phyloP scores from a whole-genome alignment of 2,329 filamentous ascomycete genomes.

The Ophiostoma tasmaniense region DNA sequence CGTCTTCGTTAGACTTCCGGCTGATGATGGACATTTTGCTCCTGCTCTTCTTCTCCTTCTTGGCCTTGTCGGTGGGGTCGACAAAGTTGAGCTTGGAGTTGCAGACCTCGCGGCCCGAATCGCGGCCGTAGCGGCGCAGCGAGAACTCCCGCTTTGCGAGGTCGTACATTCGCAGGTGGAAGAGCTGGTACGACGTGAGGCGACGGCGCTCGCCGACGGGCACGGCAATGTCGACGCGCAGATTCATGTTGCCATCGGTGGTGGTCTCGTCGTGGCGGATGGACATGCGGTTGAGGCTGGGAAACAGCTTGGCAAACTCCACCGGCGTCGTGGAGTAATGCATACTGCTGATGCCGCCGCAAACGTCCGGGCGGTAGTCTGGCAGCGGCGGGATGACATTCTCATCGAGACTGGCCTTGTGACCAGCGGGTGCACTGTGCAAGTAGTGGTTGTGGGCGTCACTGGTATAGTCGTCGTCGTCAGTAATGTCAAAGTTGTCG shows the following conservation, averaged over 20 bases:
- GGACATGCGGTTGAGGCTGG: constrained; percentile 68
- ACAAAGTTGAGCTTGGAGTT: constrained; percentile 66
- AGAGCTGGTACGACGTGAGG: constrained; percentile 61
- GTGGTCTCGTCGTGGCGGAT: constrained; percentile 89
- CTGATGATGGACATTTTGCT: constrained; percentile 31
- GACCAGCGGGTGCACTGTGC: constrained; percentile 21
- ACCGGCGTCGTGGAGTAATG: constrained; percentile 64
- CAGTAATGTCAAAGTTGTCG: constrained; percentile 27
- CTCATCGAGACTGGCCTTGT: neutral
- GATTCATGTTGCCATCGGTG: constrained; percentile 90
- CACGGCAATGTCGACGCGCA: constrained; percentile 75
- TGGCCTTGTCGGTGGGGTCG: constrained; percentile 38
- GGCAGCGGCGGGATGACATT: constrained; percentile 44
- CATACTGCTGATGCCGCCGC: constrained; percentile 56
- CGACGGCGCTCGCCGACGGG: constrained; percentile 47
- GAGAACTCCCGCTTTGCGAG: constrained; percentile 80
- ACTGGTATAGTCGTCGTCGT: constrained; percentile 10
- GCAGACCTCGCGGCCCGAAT: constrained; percentile 89
- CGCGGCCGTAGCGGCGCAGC: constrained; percentile 80
- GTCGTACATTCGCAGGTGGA: constrained; percentile 93
- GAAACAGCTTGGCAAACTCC: constrained; percentile 79
- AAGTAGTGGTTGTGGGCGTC: constrained; percentile 18
- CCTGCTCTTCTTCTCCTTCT: neutral
- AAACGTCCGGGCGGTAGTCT: constrained; percentile 51
- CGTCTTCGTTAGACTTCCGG: constrained; percentile 21